Base-by-base conservation (phyloP, 495 filamentous ascomycete species). In the Echria macrotheca region DNA sequence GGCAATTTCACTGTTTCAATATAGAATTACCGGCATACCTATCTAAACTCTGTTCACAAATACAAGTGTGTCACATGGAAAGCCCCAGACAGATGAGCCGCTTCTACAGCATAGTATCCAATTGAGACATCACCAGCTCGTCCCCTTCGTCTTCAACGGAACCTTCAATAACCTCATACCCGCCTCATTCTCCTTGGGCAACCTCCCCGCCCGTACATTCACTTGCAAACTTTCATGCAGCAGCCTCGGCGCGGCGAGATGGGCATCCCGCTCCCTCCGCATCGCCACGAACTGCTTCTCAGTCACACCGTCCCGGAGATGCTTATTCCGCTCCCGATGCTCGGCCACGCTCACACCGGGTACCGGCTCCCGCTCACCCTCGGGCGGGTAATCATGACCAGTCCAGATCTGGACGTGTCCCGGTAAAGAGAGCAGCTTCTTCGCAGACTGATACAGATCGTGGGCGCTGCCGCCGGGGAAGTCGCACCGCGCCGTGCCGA, bases 401-500 rank as follows among this genome's bases (percentile, higher is more conserved):
- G 68, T 73, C 70, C 73, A 80, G 38, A 78, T 67, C 41, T 70
- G 73, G 28, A 70, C 61, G 40, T 78, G 28, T 3, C 55, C 61
- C 0, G 72, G 70, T 4, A 83, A 38, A n/a, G 40, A 41, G 0
- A 84, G 60, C 0, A 82, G 63, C 14, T 57, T 73, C 1, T 57
- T 68, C 1, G 53, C 69, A 0, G 78, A 81, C 2, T 53, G 29
- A 47, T 61, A 83, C 0, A 84, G 58, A 0, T 49, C 55, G 0
- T 41, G 50, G 4, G 76, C 74, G 23, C 58, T 63, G 2, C 80
- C 80, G 25, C 74, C 76, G 2, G 79, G 80, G 55, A 84, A 83
- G 51, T 83, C 80, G 49, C 75, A 79, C 19, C 80, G 63, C 4
- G 79, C 81, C 0, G 75, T 71, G 22, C 79, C 80, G 6, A 84